Conservation (phyloP, 192 early-diverging fungal species). For the Backusella australiensis region DNA sequence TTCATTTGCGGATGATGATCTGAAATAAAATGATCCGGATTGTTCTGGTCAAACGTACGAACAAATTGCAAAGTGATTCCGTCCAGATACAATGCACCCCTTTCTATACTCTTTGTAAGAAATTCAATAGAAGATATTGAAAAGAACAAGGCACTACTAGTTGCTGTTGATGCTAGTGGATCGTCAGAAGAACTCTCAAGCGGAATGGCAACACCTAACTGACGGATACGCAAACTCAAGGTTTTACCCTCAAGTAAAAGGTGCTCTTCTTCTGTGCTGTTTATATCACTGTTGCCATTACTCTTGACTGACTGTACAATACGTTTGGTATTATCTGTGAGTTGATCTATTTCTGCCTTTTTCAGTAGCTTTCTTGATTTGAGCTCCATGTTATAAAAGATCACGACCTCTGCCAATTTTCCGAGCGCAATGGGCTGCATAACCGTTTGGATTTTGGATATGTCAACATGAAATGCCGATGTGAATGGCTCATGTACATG, state of each 20-base stretch:
- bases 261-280: conserved; percentile 45
- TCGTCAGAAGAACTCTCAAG: conserved; percentile 31
- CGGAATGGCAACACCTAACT: conserved; percentile 64
- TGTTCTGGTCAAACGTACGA: conserved; percentile 53
- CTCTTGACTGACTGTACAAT: conserved; percentile 56
- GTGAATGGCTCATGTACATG: neutral
- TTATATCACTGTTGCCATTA: conserved; percentile 12
- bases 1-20: conserved; percentile 53
- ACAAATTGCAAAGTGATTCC: conserved; percentile 74
- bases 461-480: conserved; percentile 45
- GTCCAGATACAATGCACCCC: conserved; percentile 49
- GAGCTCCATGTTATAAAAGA: conserved; percentile 67
- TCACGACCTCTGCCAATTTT: conserved; percentile 56
- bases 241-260: conserved; percentile 55
- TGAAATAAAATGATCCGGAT: conserved; percentile 55
- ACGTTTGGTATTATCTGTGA: conserved; percentile 64
- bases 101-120: conserved; percentile 56
- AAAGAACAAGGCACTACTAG: conserved; percentile 57
- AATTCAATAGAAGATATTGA: conserved; percentile 56
- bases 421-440: conserved; percentile 72
- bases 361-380: conserved; percentile 54
- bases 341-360: conserved; percentile 52
- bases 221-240: conserved; percentile 48
- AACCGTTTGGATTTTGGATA: conserved; percentile 65
- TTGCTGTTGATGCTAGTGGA: neutral